Evolutionary conservation across 257 asterid species (phyloP), one percentile per base, ranked within the genome.

Genomic region (Nicotiana tomentosiformis): DNA sequence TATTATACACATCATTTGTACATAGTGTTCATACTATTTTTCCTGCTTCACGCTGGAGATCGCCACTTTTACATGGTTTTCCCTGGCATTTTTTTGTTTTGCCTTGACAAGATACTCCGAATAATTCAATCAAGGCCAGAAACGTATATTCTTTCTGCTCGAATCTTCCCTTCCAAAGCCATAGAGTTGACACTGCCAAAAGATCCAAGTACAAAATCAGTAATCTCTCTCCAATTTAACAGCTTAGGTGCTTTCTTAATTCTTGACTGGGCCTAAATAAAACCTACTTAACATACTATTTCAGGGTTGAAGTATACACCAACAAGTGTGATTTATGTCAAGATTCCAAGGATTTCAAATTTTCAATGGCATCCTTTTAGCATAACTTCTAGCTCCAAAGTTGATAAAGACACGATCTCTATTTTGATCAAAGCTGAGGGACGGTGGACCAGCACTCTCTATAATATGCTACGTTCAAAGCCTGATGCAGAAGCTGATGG

Each of bases 31-130:
- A 49, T 95, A 10, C 76, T 91, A 10, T 83, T 90, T 88, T 92
- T 95, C 91, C 84, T 95, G 91, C 90, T 95, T 86, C 98, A 95
- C 77, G 90, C 90, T 7, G 98, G 98, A n/a, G 98, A 95, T 82
- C 95, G 96, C 83, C 98, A 93, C 83, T 93, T 93, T 85, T 95
- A 93, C 84, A 89, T 83, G 91, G 92, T 92, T 83, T 90, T 95
- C 68, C 94, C 97, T 0, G 96, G 97, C 30, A 88, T 93, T 69
- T 92, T 92, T 65, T 93, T 95, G 84, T 95, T 92, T 82, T 90
- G 86, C 23, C 78, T 93, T 2, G 98, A 95, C 84, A 93, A 93
- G 84, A 84, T 90, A 16, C 93, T 92, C 66, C 88, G 98, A 2
- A 68, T 91, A 12, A 37, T 95, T 56, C 93, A 93, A 84, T 95